Evolutionary conservation across 1,139 yeast genomes (phyloP).

Genomic region (Eremothecium cymbalariae): DNA sequence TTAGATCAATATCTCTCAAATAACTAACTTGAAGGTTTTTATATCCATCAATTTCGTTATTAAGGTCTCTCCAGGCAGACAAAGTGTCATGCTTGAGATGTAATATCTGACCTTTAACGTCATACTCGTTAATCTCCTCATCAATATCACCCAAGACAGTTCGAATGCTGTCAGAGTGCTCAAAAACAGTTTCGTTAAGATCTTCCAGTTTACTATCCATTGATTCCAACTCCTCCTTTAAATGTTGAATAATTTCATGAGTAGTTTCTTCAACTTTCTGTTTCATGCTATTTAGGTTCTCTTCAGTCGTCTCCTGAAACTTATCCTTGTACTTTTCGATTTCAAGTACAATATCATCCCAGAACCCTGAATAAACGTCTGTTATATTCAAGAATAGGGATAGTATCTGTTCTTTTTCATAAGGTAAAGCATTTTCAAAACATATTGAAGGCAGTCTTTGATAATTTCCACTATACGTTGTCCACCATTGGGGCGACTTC

Average conservation of each 20-base stretch:
- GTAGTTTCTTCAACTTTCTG: constrained; percentile 9
- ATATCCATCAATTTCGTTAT: constrained; percentile 8
- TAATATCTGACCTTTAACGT: constrained; percentile 11
- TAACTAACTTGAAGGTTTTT: constrained; percentile 7
- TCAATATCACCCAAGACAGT: constrained; percentile 9
- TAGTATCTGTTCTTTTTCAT: constrained; percentile 44
- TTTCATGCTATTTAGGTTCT: constrained; percentile 10
- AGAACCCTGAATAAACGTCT: constrained; percentile 23
- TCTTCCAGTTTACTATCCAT: constrained; percentile 6
- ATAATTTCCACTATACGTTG: constrained; percentile 52
- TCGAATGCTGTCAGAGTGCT: constrained; percentile 2
- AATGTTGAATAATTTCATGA: constrained; percentile 10
- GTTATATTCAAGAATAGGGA: constrained; percentile 43
- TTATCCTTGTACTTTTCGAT: constrained; percentile 10
- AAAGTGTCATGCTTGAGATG: constrained; percentile 12
- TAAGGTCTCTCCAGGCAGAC: constrained; percentile 10
- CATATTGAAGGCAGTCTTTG: constrained; percentile 43
- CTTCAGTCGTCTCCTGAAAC: constrained; percentile 6
- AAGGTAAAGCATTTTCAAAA: constrained; percentile 44
- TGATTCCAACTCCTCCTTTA: constrained; percentile 14
- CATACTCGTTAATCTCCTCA: constrained; percentile 10
- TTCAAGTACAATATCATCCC: constrained; percentile 18
- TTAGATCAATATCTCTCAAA: constrained; percentile 10
- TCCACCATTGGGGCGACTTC: constrained; percentile 48
- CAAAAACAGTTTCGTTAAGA: neutral